Evolutionary conservation across 2,329 filamentous ascomycete genomes (phyloP), one percentile per base, ranked within the genome.

Genomic region (Trichoderma aggressivum): DNA sequence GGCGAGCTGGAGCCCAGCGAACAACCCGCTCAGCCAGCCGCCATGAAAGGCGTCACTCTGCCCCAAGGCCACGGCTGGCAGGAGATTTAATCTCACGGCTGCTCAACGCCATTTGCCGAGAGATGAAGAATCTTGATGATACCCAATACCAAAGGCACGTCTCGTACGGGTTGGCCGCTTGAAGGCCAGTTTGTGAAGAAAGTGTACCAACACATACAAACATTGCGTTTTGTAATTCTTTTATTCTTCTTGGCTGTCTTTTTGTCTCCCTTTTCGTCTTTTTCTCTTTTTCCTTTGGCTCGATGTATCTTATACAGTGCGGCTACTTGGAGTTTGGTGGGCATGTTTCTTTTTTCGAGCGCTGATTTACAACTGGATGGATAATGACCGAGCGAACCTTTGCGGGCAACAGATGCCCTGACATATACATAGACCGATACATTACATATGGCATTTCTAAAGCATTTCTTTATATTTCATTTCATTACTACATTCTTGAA

Each of bases 1-100:
- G 77, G 75, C 7, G 79, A 81, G 59, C 74, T 82, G 4, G 81
- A 82, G 18, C 79, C 79, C 0, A 78, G 78, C 11, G 77, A 80
- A 55, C 76, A 79, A 39, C 56, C 58, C 3, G 36, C 71, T 8
- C 16, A 43, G 7, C 14, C 61, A 2, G 21, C 56, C 8, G 14
- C 70, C 14, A 16, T 59, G 5, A 61, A 70, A 21, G 60, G 53
- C 12, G 53, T 72, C 30, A 26, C 39, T 28, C 14, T 72, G 5
- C 70, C 70, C 62, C 87, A 88, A 79, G 86, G 80, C 70, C 82
- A 82, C 73, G 85, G 84, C 84, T 7, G 86, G 86, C 28, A 86
- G 86, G 79, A 86, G 85, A 1, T 77, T 3, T 12, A n/a, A 21
- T n/a, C 36, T 24, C 11, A 53, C 36, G 11, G 34, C 7, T 24